Conservation (phyloP, 2,329 filamentous ascomycete genomes). For the Aspergillus hortae region DNA sequence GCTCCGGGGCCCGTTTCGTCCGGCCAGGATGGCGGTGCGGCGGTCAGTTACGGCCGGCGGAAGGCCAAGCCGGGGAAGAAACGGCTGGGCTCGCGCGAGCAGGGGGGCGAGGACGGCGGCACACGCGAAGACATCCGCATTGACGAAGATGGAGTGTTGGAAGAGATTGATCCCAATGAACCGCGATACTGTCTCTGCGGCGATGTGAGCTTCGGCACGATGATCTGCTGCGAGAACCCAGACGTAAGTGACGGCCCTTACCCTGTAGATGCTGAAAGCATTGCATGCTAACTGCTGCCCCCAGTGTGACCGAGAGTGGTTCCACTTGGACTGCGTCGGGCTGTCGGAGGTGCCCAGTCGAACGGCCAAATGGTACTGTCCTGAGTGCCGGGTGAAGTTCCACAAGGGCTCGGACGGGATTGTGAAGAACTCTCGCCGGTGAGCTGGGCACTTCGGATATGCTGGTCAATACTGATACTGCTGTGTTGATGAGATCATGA, state of each 20-base stretch:
- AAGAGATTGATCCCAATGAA: slow-evolving; percentile 59
- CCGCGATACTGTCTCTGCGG: slow-evolving; percentile 62
- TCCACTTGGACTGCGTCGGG: slow-evolving; percentile 60
- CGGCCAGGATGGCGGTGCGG: slow-evolving; percentile 57
- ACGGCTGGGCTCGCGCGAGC: slow-evolving; percentile 38
- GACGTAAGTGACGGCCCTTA: slow-evolving; percentile 41
- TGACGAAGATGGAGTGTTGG: slow-evolving; percentile 47
- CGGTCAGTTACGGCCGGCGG: slow-evolving; percentile 59
- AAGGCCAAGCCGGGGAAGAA: slow-evolving; percentile 51
- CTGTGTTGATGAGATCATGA: slow-evolving; percentile 15
- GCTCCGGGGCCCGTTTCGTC: slow-evolving; percentile 58
- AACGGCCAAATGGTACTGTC: slow-evolving; percentile 64
- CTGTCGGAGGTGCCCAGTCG: slow-evolving; percentile 57
- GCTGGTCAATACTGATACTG: not conserved
- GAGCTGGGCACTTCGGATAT: not conserved
- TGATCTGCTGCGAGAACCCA: slow-evolving; percentile 64
- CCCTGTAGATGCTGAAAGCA: not conserved
- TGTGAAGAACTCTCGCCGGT: slow-evolving; percentile 35
- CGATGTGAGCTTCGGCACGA: slow-evolving; percentile 61
- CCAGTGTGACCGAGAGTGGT: slow-evolving; percentile 65
- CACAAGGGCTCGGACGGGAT: slow-evolving; percentile 42
- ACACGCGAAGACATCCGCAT: slow-evolving; percentile 37
- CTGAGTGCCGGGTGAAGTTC: slow-evolving; percentile 54
- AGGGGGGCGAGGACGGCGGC: slow-evolving; percentile 21
- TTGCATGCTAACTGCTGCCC: not conserved